Evolutionary conservation across 2,329 filamentous ascomycete genomes (phyloP).

Genomic region (Cadophora malorum): DNA sequence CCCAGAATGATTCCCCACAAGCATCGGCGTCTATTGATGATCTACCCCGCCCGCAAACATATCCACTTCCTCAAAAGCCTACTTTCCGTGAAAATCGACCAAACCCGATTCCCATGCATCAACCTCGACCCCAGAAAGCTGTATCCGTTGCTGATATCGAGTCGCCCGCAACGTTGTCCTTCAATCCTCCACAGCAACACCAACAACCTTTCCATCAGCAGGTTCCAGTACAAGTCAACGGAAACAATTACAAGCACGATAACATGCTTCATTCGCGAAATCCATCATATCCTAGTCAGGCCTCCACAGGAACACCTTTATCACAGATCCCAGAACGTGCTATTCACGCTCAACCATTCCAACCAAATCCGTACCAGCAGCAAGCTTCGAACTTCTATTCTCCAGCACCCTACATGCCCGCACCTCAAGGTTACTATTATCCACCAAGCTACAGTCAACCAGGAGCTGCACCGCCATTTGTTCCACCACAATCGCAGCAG

Average conservation of each 20-base stretch:
- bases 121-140: conserved; percentile 92
- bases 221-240: conserved; percentile 76
- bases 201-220: conserved; percentile 95
- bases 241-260: conserved; percentile 60
- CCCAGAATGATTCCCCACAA: conserved; percentile 34
- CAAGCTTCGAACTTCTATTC: conserved; percentile 63
- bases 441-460: conserved; percentile 56
- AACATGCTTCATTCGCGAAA: conserved; percentile 67
- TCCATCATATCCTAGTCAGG: conserved; percentile 72
- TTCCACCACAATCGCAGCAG: conserved; percentile 42
- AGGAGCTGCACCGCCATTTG: conserved; percentile 39
- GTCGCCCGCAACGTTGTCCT: conserved; percentile 65
- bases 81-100: conserved; percentile 62
- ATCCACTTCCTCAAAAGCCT: conserved; percentile 65
- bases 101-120: conserved; percentile 77
- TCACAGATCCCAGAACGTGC: conserved; percentile 93
- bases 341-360: conserved; percentile 89
- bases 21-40: conserved; percentile 49
- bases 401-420: conserved; percentile 58
- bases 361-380: conserved; percentile 69
- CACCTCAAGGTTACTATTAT: conserved; percentile 73
- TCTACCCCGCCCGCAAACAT: conserved; percentile 56
- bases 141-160: conserved; percentile 95
- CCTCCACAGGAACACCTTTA: conserved; percentile 78
- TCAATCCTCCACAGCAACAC: conserved; percentile 67